Conservation (phyloP, 768 basidiomycete species). For the Rickenella mellea region DNA sequence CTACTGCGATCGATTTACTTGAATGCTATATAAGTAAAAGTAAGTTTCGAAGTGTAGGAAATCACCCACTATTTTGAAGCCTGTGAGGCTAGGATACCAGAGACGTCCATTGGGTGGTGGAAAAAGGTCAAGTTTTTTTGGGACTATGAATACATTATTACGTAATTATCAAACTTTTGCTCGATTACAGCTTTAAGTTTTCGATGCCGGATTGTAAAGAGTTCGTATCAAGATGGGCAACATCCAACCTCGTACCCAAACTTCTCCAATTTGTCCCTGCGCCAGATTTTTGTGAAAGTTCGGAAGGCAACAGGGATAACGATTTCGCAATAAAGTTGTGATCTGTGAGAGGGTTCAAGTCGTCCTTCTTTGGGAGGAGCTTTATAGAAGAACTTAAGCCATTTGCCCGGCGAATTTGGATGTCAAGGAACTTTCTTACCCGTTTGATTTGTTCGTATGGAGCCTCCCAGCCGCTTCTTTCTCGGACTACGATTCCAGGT, state of each 20-base stretch:
- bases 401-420: constrained; percentile 1
- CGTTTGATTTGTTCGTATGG: constrained; percentile 72
- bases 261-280: constrained; percentile 83
- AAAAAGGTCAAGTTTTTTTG: neutral
- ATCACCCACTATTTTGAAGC: constrained; percentile 56
- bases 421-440: constrained; percentile 37
- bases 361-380: constrained; percentile 64
- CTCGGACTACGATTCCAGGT: constrained; percentile 61
- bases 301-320: constrained; percentile 51
- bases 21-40: too few species aligned
- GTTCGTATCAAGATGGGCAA: constrained; percentile 25
- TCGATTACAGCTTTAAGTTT: constrained; percentile 1
- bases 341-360: constrained; percentile 84
- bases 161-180: neutral
- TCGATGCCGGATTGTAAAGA: constrained; percentile 3
- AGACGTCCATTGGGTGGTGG: constrained; percentile 62
- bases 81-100: constrained; percentile 66
- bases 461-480: constrained; percentile 86
- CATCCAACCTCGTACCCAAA: constrained; percentile 55
- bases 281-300: constrained; percentile 48
- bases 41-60: neutral
- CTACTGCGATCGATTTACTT: constrained; percentile 63
- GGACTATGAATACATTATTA: neutral
- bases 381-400: constrained; percentile 16
- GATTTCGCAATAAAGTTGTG: constrained; percentile 71